These are phyloP conservation scores for Phyllostachys edulis DNA, from an alignment of 176 grass and related monocot genomes.

Conservation along the genomic window DNA sequence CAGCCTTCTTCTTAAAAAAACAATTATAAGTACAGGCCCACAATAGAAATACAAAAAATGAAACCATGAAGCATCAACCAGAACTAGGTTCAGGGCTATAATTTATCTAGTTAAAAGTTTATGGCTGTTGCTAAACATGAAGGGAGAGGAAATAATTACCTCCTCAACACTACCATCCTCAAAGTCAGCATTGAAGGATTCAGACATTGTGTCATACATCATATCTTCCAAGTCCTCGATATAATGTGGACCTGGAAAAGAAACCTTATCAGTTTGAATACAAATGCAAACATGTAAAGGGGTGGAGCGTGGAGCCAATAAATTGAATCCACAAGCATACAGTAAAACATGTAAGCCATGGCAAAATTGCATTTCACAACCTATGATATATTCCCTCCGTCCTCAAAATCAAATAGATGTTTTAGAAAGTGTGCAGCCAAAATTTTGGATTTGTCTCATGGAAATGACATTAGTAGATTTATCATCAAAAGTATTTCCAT, in stretches of 20 bases:
- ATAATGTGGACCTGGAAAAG: conserved; percentile 59
- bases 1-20: neutral
- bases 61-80: neutral
- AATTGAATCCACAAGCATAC: neutral
- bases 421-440: no score
- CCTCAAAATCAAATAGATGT: no score
- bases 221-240: conserved; percentile 76
- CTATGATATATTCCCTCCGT: neutral
- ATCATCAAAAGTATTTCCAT: no score
- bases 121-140: neutral
- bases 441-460: no score
- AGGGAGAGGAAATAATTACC: conserved; percentile 29
- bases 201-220: conserved; percentile 48
- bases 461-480: no score
- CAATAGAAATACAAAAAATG: neutral
- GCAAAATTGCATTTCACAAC: neutral
- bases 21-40: neutral
- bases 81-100: neutral
- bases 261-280: neutral
- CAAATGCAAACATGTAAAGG: neutral
- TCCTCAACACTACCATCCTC: conserved; percentile 79
- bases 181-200: conserved; percentile 56
- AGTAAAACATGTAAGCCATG: neutral
- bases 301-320: neutral
- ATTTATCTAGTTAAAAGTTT: neutral